A percentile compares a stretch with the other conserved stretches of the same genome.
These are phyloP conservation scores for Erodium trifolium DNA, from an alignment of 441 rosid species.

Conservation along the genomic window DNA sequence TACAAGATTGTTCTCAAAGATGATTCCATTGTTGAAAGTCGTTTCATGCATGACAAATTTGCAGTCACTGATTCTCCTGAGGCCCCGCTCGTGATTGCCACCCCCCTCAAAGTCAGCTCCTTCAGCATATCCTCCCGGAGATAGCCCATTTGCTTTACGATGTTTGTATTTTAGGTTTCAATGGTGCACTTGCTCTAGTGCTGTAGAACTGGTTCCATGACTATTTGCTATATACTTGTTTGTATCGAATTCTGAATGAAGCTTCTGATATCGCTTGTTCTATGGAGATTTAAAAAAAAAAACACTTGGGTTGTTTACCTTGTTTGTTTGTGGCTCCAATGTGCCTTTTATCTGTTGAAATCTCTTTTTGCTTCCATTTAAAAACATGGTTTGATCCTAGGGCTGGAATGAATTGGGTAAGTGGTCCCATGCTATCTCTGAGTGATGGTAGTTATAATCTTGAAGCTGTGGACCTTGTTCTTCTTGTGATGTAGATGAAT, in stretches of 20 bases:
- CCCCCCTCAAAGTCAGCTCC: constrained; percentile 89
- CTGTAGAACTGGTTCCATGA: constrained; percentile 2
- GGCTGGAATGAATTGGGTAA: constrained; percentile 26
- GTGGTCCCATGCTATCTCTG: constrained; percentile 23
- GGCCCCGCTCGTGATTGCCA: constrained; percentile 95
- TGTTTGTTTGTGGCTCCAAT: background rate
- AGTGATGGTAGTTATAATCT: constrained; percentile 14
- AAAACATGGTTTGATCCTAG: constrained; percentile 4
- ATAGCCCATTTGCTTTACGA: background rate
- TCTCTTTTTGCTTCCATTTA: background rate
- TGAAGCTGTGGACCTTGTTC: constrained; percentile 19
- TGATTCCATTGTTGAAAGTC: constrained; percentile 89
- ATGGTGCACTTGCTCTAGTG: background rate
- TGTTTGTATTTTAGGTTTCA: constrained; percentile 14
- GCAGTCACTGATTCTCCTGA: constrained; percentile 90
- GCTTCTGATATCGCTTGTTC: background rate
- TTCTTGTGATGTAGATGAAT: constrained; percentile 11
- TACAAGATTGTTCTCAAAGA: constrained; percentile 81
- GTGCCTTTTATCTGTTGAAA: background rate
- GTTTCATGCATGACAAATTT: constrained; percentile 96
- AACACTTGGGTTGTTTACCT: background rate
- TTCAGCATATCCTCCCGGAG: constrained; percentile 85
- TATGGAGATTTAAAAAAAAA: background rate
- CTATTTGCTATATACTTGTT: background rate
- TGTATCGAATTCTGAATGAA: background rate